These are phyloP conservation scores for Penicillium digitatum DNA, from an alignment of 2,329 filamentous ascomycete genomes.

Conservation along the genomic window DNA sequence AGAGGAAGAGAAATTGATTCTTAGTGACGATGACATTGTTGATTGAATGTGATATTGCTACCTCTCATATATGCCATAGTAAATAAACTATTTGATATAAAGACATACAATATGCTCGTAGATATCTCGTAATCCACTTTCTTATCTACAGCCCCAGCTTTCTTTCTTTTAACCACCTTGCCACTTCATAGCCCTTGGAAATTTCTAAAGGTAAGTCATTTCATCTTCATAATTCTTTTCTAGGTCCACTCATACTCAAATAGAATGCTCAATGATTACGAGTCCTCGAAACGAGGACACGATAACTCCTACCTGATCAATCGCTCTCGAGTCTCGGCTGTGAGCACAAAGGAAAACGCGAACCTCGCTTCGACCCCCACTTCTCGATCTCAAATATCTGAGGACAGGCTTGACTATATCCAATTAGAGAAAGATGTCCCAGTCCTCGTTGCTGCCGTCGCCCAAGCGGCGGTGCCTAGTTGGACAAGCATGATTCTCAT, in stretches of 20 bases:
- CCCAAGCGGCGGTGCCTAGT: slow-evolving; percentile 48
- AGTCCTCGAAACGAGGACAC: slow-evolving; percentile 7
- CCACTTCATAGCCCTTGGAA: not conserved
- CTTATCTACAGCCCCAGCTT: slow-evolving; percentile 2
- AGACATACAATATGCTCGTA: not conserved
- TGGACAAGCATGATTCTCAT: slow-evolving; percentile 65
- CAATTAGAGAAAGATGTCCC: slow-evolving; percentile 9
- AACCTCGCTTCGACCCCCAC: not conserved
- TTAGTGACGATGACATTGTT: slow-evolving; percentile 83
- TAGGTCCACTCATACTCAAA: not conserved
- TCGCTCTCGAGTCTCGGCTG: not conserved
- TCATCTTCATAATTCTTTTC: not conserved
- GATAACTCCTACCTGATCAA: slow-evolving; percentile 4
- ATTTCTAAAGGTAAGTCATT: not conserved
- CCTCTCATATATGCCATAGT: not conserved
- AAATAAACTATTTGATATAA: not conserved
- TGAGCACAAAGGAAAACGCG: not conserved
- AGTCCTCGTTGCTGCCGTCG: slow-evolving; percentile 28
- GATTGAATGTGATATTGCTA: slow-evolving; percentile 41
- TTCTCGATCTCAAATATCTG: not conserved
- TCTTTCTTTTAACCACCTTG: slow-evolving; percentile 1
- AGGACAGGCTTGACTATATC: not conserved
- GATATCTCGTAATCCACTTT: not conserved
- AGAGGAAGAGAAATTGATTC: slow-evolving; percentile 64
- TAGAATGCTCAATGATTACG: slow-evolving; percentile 19